These are phyloP conservation scores for Sarocladiaceae sp. DNA, from an alignment of 2,329 filamentous ascomycete genomes.

Conservation along the genomic window DNA sequence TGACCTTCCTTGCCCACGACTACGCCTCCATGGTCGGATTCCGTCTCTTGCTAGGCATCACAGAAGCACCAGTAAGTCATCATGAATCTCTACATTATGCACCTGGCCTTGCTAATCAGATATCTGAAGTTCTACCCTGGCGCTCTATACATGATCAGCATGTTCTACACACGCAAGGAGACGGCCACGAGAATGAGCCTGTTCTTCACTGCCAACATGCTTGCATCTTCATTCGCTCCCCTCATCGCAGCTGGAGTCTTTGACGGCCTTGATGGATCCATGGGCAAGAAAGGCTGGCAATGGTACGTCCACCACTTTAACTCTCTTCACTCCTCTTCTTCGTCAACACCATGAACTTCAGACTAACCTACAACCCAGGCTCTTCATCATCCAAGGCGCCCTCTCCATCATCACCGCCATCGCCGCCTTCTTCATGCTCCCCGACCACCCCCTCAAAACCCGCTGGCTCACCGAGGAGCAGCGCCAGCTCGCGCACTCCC, in stretches of 20 bases:
- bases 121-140: conserved; percentile 27
- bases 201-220: conserved; percentile 49
- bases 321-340: too few species aligned
- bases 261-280: conserved; percentile 22
- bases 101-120: too few species aligned
- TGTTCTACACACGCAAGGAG: conserved; percentile 57
- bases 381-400: conserved; percentile 62
- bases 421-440: conserved; percentile 22
- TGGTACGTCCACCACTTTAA: conserved; percentile 37
- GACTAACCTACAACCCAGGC: conserved; percentile 14
- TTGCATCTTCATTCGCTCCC: conserved; percentile 60
- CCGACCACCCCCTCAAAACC: conserved; percentile 36
- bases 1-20: conserved; percentile 22
- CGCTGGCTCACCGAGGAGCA: conserved; percentile 36
- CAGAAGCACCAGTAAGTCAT: conserved; percentile 22
- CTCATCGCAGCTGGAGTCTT: conserved; percentile 54
- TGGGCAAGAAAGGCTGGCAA: conserved; percentile 52
- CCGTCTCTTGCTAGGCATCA: conserved; percentile 26
- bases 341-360: neutral
- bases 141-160: conserved; percentile 21
- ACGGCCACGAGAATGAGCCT: conserved; percentile 52
- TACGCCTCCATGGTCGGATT: conserved; percentile 23
- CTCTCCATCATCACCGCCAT: conserved; percentile 25
- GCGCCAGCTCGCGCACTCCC: conserved; percentile 32
- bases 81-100: neutral